Conservation (phyloP, 2,329 filamentous ascomycete genomes). For the Aciculosporium take region DNA sequence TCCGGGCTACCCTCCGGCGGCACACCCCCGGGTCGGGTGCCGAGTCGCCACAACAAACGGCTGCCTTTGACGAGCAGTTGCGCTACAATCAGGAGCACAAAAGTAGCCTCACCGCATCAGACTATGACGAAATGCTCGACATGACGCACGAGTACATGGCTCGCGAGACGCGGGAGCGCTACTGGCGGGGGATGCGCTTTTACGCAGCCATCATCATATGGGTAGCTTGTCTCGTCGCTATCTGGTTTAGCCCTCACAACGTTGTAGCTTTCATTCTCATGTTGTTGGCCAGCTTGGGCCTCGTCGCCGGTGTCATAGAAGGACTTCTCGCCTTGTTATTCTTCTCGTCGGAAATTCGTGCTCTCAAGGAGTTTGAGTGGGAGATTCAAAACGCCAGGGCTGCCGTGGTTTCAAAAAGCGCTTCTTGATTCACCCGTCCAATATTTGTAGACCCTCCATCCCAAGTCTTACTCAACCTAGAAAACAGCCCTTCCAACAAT, state of each 20-base stretch:
- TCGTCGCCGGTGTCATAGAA: slow-evolving; percentile 65
- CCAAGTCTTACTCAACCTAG: not conserved
- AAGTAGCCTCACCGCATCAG: slow-evolving; percentile 11
- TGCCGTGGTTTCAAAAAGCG: slow-evolving; percentile 14
- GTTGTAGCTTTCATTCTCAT: slow-evolving; percentile 71
- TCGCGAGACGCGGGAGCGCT: slow-evolving; percentile 59
- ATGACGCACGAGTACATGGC: slow-evolving; percentile 53
- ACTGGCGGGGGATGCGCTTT: slow-evolving; percentile 63
- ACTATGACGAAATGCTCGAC: slow-evolving; percentile 53
- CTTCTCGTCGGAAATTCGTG: slow-evolving; percentile 67
- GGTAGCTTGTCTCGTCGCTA: slow-evolving; percentile 60
- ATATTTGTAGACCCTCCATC: too few relatives aligned
- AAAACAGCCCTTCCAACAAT: not conserved
- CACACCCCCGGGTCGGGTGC: slow-evolving; percentile 19
- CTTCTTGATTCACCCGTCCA: not conserved
- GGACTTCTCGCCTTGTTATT: slow-evolving; percentile 80
- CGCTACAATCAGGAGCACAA: slow-evolving; percentile 11
- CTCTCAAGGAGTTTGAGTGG: slow-evolving; percentile 84
- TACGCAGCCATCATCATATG: slow-evolving; percentile 49
- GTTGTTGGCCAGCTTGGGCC: slow-evolving; percentile 61
- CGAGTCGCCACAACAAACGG: slow-evolving; percentile 8
- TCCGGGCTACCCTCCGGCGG: slow-evolving; percentile 60
- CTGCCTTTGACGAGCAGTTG: slow-evolving; percentile 21
- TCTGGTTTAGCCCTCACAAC: slow-evolving; percentile 72
- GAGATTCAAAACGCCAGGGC: slow-evolving; percentile 61